phyloP scores from a whole-genome alignment of 257 asterid species.

The Nicotiana knightiana region DNA sequence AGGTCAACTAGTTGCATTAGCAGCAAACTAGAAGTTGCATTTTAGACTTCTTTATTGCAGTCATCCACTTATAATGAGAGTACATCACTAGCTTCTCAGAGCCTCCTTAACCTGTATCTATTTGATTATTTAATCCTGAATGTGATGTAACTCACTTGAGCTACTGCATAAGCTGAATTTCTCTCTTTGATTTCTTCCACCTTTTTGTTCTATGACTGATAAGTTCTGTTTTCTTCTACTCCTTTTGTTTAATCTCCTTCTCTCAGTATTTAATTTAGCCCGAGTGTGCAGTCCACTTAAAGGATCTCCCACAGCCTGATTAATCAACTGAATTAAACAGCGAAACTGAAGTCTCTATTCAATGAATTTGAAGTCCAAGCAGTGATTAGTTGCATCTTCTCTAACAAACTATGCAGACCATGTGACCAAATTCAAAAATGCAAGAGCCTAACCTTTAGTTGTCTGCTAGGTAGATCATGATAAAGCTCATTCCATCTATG shows the following conservation, averaged over 20 bases:
- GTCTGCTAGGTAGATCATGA: constrained; percentile 89
- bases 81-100: neutral
- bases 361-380: neutral
- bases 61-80: neutral
- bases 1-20: neutral
- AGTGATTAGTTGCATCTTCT: neutral
- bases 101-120: neutral
- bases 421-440: neutral
- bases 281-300: neutral
- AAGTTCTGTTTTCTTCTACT: neutral
- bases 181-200: neutral
- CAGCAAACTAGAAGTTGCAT: neutral
- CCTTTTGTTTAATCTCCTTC: neutral
- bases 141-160: neutral
- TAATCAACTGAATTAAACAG: neutral
- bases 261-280: neutral
- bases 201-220: neutral
- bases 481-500: constrained; percentile 78
- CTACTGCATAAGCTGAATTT: neutral
- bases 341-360: neutral
- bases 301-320: too few relatives aligned
- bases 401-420: neutral
- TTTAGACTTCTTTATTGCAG: neutral
- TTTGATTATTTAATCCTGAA: neutral
- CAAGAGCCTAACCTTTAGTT: constrained; percentile 61